Evolutionary conservation across 23 red algal genomes (phyloP).

Genomic region (Gracilaria domingensis): DNA sequence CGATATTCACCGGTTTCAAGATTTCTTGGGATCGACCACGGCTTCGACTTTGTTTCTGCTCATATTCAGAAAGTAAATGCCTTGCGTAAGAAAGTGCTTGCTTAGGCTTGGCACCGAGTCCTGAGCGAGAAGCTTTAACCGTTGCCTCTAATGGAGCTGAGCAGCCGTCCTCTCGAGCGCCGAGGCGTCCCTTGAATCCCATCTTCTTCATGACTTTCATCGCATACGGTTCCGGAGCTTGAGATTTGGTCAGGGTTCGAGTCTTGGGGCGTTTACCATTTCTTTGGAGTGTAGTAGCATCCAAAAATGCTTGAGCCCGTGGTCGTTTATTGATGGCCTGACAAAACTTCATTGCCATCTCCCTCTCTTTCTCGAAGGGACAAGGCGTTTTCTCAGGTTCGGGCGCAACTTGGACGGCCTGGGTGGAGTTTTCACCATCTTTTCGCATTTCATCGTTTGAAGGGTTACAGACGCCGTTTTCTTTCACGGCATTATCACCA

Average conservation of each 20-base stretch:
- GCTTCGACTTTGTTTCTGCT: slow-evolving; percentile 7
- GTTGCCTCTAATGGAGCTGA: slow-evolving; percentile 27
- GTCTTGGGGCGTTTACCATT: not conserved
- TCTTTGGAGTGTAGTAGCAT: not conserved
- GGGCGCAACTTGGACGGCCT: not conserved
- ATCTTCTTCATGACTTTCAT: slow-evolving; percentile 66
- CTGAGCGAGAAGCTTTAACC: slow-evolving; percentile 16
- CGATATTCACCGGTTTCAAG: not conserved
- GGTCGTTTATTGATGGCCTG: slow-evolving; percentile 1
- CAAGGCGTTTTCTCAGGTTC: not conserved
- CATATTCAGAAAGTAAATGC: slow-evolving; percentile 14
- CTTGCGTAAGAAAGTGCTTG: not conserved
- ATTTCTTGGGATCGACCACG: not conserved
- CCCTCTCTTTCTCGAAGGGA: not conserved
- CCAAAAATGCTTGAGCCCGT: slow-evolving; percentile 17
- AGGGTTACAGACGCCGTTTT: not conserved
- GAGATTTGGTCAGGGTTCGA: not conserved
- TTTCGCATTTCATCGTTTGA: not conserved
- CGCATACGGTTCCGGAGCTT: not conserved
- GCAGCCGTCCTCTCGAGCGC: slow-evolving; percentile 56
- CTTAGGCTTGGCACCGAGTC: slow-evolving; percentile 24
- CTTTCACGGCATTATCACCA: not conserved
- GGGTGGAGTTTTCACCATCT: not conserved
- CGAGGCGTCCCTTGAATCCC: slow-evolving; percentile 64
- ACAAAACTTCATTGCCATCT: slow-evolving; percentile 12